phyloP scores from a whole-genome alignment of 73 alveolate species.

The Strombidium stylifer region DNA sequence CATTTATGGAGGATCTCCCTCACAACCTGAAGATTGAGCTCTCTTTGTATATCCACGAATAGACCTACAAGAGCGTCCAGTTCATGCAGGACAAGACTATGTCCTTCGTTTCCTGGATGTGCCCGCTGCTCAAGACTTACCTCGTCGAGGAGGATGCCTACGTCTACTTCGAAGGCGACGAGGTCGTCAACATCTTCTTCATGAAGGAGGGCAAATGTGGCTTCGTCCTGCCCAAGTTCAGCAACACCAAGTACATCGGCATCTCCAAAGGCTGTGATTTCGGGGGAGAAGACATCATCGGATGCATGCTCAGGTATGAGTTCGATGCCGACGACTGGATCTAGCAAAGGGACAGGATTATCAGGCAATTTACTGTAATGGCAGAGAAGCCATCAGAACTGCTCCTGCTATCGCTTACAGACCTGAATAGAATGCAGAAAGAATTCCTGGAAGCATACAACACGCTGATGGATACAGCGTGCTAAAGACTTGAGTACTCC shows the following conservation, averaged over 20 bases:
- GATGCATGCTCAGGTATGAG: too few species aligned
- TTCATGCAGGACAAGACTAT: conserved; percentile 41
- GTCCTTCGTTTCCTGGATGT: conserved; percentile 44
- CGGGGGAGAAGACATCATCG: too few species aligned
- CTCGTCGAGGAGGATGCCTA: background rate
- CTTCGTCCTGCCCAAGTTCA: background rate
- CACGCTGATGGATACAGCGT: too few species aligned
- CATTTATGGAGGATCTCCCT: conserved; percentile 6
- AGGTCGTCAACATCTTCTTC: background rate
- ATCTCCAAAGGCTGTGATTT: background rate
- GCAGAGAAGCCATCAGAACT: too few species aligned
- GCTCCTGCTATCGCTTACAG: too few species aligned
- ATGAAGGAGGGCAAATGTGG: background rate
- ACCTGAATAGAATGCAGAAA: too few species aligned
- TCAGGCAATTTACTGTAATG: too few species aligned
- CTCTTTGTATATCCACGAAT: background rate
- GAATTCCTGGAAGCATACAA: too few species aligned
- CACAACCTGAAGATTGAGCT: background rate
- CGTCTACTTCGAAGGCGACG: background rate
- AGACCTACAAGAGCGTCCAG: background rate
- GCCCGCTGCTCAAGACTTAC: conserved; percentile 20
- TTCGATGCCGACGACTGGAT: too few species aligned
- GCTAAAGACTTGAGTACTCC: too few species aligned
- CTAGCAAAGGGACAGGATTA: too few species aligned
- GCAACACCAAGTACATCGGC: background rate